Percentiles rank a stretch among this genome's conserved stretches.
Evolutionary conservation across 2,329 filamentous ascomycete genomes (phyloP).

Genomic region (Fusarium sp.): DNA sequence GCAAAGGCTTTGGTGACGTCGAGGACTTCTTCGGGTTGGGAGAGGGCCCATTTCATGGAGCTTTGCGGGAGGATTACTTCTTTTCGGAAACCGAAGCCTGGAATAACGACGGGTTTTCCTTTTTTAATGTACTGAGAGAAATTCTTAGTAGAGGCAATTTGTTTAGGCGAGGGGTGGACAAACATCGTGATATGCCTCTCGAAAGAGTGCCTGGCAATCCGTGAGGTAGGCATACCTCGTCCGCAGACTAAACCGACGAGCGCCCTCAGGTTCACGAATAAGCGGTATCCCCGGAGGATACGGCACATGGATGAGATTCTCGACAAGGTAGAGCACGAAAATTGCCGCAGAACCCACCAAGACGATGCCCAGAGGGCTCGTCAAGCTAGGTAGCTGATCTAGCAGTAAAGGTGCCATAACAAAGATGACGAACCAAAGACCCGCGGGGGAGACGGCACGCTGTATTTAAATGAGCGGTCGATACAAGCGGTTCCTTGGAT

Average conservation of each 20-base stretch:
- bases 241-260: slow-evolving; percentile 45
- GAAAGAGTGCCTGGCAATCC: slow-evolving; percentile 45
- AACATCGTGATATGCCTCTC: slow-evolving; percentile 48
- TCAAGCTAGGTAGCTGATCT: slow-evolving; percentile 14
- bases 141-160: neutral
- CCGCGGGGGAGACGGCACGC: slow-evolving; percentile 2
- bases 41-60: slow-evolving; percentile 53
- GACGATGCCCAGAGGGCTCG: slow-evolving; percentile 22
- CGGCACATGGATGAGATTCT: slow-evolving; percentile 33
- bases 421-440: neutral
- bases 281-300: slow-evolving; percentile 44
- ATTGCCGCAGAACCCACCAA: neutral
- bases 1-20: slow-evolving; percentile 50
- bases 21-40: slow-evolving; percentile 54
- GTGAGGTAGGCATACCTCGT: slow-evolving; percentile 46
- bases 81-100: slow-evolving; percentile 52
- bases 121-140: slow-evolving; percentile 53
- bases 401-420: slow-evolving; percentile 13
- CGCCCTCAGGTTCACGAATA: slow-evolving; percentile 42
- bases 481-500: neutral
- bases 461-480: neutral
- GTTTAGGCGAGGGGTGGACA: neutral
- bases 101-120: slow-evolving; percentile 55
- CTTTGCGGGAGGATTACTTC: slow-evolving; percentile 57
- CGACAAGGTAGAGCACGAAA: slow-evolving; percentile 27